These are phyloP conservation scores for Styphnolobium japonicum DNA, from an alignment of 306 rosid genomes.

Conservation along the genomic window DNA sequence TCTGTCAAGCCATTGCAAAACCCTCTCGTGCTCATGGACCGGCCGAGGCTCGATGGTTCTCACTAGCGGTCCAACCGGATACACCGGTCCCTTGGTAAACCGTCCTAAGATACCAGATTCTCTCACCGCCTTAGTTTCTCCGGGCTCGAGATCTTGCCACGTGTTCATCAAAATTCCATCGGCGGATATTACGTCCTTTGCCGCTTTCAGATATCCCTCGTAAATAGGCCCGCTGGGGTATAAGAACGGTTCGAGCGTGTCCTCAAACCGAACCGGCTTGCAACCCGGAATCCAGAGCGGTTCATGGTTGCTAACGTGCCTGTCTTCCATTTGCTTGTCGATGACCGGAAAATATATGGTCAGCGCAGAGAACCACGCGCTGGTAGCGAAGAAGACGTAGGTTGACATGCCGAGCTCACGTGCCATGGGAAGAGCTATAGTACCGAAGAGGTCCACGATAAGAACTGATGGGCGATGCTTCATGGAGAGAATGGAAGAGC, in stretches of 20 bases:
- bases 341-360: constrained; percentile 21
- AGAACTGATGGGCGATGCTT: constrained; percentile 32
- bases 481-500: constrained; percentile 16
- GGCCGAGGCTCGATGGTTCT: neutral
- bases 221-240: constrained; percentile 25
- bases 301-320: neutral
- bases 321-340: constrained; percentile 2
- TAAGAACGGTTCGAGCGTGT: constrained; percentile 36
- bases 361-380: constrained; percentile 47
- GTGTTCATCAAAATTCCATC: constrained; percentile 65
- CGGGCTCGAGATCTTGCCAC: constrained; percentile 51
- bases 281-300: constrained; percentile 40
- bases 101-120: constrained; percentile 22
- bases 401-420: constrained; percentile 45
- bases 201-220: neutral
- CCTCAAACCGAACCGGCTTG: constrained; percentile 29
- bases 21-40: neutral
- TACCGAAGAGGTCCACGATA: constrained; percentile 55
- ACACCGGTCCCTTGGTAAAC: constrained; percentile 21
- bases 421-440: constrained; percentile 39
- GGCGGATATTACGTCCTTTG: neutral
- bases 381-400: constrained; percentile 37
- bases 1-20: constrained; percentile 51
- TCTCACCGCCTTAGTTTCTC: neutral
- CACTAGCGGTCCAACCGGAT: constrained; percentile 63